phyloP scores from a whole-genome alignment of 2,329 filamentous ascomycete genomes.

The Westerdykella aurantiaca region DNA sequence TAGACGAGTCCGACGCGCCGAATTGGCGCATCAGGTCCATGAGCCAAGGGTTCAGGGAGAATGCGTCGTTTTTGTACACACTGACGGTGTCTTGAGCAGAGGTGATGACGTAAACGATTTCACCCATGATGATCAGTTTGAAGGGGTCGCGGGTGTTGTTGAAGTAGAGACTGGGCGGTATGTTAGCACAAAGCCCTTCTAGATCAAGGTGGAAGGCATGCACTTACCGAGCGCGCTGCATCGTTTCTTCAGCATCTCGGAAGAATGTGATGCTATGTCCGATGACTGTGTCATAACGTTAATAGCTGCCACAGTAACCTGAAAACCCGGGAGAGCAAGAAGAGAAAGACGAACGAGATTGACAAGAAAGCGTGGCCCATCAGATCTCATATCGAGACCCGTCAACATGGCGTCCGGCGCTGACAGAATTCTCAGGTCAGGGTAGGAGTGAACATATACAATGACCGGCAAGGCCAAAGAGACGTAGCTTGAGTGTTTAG shows the following conservation, averaged over 20 bases:
- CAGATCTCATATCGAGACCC: too few relatives aligned
- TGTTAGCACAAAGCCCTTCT: not conserved
- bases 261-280: not conserved
- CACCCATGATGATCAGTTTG: conserved; percentile 1
- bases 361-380: too few relatives aligned
- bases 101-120: conserved; percentile 4
- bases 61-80: not conserved
- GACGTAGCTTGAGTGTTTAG: too few relatives aligned
- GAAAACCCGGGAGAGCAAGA: too few relatives aligned
- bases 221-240: not conserved
- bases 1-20: not conserved
- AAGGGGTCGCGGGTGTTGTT: conserved; percentile 4
- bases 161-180: conserved; percentile 1
- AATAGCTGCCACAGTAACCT: too few relatives aligned
- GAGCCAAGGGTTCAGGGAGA: not conserved
- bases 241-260: not conserved
- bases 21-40: conserved; percentile 1
- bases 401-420: too few relatives aligned
- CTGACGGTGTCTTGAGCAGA: conserved; percentile 1
- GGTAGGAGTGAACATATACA: too few relatives aligned
- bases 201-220: not conserved
- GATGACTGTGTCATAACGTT: too few relatives aligned
- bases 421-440: too few relatives aligned
- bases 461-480: too few relatives aligned
- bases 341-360: too few relatives aligned